phyloP scores from a whole-genome alignment of 2,329 filamentous ascomycete species.

The Pyricularia sp. region DNA sequence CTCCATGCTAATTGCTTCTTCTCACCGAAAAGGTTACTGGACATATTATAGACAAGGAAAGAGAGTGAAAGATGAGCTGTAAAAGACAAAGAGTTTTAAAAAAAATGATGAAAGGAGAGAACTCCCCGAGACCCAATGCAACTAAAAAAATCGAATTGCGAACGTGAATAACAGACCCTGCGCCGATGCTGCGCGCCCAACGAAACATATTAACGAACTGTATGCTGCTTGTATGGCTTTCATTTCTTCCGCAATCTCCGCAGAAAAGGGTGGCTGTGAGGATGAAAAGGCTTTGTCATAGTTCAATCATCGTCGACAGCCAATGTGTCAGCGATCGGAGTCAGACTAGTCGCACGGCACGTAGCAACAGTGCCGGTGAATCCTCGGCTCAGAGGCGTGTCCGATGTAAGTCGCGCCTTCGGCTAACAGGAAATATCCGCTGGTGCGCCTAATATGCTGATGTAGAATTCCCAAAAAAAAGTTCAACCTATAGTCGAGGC shows the following conservation, averaged over 20 bases:
- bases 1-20: neutral
- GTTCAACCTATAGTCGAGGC: neutral
- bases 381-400: neutral
- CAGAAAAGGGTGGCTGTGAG: neutral
- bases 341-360: neutral
- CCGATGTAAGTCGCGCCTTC: neutral
- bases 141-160: neutral
- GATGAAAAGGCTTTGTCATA: neutral
- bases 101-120: slow-evolving; percentile 1
- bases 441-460: neutral
- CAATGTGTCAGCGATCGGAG: neutral
- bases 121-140: slow-evolving; percentile 1
- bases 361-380: neutral
- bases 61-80: neutral
- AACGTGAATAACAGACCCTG: neutral
- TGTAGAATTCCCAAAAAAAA: neutral
- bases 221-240: neutral
- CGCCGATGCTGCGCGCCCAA: slow-evolving; percentile 1
- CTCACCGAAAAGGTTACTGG: neutral
- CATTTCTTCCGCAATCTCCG: neutral
- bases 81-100: neutral
- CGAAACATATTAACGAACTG: slow-evolving; percentile 1
- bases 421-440: neutral
- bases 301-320: neutral
- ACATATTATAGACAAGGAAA: slow-evolving; percentile 4